These are phyloP conservation scores for Pythium grandisporangium DNA, from an alignment of 352 stramenopile genomes.

Conservation along the genomic window DNA sequence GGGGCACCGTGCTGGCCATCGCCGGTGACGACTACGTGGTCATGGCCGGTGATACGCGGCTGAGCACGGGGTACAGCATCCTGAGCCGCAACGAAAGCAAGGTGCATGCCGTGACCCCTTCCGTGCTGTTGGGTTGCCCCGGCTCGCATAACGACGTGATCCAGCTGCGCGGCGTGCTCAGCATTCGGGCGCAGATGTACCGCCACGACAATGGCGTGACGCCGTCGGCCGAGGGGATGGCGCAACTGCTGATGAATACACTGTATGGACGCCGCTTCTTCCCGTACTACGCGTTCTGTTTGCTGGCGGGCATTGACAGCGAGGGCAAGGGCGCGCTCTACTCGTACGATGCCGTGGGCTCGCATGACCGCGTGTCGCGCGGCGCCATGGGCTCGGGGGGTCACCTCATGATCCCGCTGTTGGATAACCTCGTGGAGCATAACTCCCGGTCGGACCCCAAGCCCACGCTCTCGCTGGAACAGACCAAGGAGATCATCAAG, in stretches of 20 bases:
- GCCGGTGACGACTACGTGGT: slow-evolving; percentile 95
- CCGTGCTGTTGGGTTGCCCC: slow-evolving; percentile 61
- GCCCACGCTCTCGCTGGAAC: slow-evolving; percentile 74
- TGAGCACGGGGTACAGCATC: slow-evolving; percentile 97
- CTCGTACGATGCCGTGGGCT: slow-evolving; percentile 98
- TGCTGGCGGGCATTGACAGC: slow-evolving; percentile 94
- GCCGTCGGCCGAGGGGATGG: slow-evolving; percentile 89
- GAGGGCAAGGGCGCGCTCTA: slow-evolving; percentile 96
- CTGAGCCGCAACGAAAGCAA: slow-evolving; percentile 93
- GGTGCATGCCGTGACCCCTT: slow-evolving; percentile 64
- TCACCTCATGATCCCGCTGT: slow-evolving; percentile 96
- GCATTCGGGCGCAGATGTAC: slow-evolving; percentile 82
- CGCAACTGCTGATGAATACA: slow-evolving; percentile 97
- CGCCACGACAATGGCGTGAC: slow-evolving; percentile 93
- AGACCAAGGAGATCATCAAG: slow-evolving; percentile 98
- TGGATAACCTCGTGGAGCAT: slow-evolving; percentile 96
- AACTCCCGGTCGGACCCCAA: slow-evolving; percentile 89
- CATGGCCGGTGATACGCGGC: slow-evolving; percentile 93
- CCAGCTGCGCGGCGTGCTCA: slow-evolving; percentile 71
- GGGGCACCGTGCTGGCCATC: slow-evolving; percentile 87
- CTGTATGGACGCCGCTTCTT: slow-evolving; percentile 99
- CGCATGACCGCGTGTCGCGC: slow-evolving; percentile 67
- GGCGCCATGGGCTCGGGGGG: slow-evolving; percentile 87
- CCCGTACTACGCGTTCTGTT: slow-evolving; percentile 99
- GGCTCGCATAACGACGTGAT: slow-evolving; percentile 85